These are phyloP conservation scores for Pichia sp. DNA, from an alignment of 1,139 yeast species.

Conservation along the genomic window DNA sequence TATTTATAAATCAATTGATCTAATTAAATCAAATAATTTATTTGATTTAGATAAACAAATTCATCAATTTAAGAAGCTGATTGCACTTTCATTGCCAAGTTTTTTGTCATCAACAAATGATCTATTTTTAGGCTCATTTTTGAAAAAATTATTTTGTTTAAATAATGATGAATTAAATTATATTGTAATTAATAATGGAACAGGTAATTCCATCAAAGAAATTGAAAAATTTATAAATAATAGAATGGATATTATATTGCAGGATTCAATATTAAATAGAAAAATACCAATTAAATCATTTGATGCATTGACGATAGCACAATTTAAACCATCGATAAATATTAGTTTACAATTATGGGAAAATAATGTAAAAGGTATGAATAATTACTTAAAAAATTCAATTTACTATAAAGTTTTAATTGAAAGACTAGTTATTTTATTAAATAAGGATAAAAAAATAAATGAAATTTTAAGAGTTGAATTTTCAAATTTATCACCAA, in stretches of 20 bases:
- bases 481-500: constrained; percentile 7
- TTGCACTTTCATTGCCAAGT: neutral
- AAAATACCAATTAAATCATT: neutral
- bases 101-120: neutral
- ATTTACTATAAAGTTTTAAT: constrained; percentile 8
- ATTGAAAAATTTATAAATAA: neutral
- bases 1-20: constrained; percentile 9
- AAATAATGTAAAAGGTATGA: constrained; percentile 5
- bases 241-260: constrained; percentile 1
- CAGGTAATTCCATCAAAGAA: neutral
- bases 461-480: constrained; percentile 10
- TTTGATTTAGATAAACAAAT: constrained; percentile 2
- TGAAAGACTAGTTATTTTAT: neutral
- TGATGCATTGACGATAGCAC: constrained; percentile 2
- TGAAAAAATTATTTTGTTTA: neutral
- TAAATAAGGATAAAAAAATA: neutral
- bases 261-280: neutral
- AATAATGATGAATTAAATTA: constrained; percentile 1
- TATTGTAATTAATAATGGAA: neutral
- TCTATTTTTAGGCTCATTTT: constrained; percentile 1
- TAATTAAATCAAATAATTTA: constrained; percentile 4
- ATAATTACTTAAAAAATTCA: neutral
- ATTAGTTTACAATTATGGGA: constrained; percentile 4
- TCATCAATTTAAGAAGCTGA: neutral
- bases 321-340: neutral